Evolutionary conservation across 2,329 filamentous ascomycete species (phyloP), one percentile per base, ranked within the genome.

Genomic region (Neofusicoccum cordaticola): DNA sequence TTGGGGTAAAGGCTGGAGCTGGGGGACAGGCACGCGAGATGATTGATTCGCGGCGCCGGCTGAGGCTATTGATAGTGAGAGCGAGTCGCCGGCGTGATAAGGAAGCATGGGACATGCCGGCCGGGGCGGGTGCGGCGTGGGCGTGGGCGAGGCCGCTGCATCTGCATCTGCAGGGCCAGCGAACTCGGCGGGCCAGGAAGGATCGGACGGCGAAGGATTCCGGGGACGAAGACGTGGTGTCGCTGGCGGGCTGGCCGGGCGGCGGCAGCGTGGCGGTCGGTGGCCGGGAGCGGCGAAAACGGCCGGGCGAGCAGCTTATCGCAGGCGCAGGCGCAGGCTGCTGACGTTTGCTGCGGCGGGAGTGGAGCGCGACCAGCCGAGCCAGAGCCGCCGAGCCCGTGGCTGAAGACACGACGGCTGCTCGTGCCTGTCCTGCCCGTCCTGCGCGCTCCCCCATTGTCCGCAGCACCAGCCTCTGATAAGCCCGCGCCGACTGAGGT

Each of bases 401-500:
- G 22, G 22, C 22, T 22, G 22, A 22, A 22, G 22, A 22, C 22
- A 22, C 22, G 22, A 22, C 22, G 22, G 22, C 22, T 22, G 22
- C 22, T 22, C 22, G 22, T 22, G 22, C 22, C 22, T 22, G 22
- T 22, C 22, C 22, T 22, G 22, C 22, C 22, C 2, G 22, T 22
- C 22, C 22, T 22, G 22, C 19, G 19, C 19, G 19, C 19, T 19
- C 19, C 19, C 19, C 19, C 2, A 2, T 19, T 19, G 19, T 19
- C 19, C 19, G 2, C 22, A 22, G 22, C 17, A 17, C 41, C 39
- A 8, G 53, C 19, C 7, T 44, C 39, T 35, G 56, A 60, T 60
- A 60, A 60, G 56, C 27, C 42, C 56, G 41, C 53, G 56, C 41
- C 56, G 41, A 9, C 42, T 60, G 56, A 60, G 56, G 56, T 60